Conservation (phyloP, 139 green algal species). For the Dunaliella sp. region DNA sequence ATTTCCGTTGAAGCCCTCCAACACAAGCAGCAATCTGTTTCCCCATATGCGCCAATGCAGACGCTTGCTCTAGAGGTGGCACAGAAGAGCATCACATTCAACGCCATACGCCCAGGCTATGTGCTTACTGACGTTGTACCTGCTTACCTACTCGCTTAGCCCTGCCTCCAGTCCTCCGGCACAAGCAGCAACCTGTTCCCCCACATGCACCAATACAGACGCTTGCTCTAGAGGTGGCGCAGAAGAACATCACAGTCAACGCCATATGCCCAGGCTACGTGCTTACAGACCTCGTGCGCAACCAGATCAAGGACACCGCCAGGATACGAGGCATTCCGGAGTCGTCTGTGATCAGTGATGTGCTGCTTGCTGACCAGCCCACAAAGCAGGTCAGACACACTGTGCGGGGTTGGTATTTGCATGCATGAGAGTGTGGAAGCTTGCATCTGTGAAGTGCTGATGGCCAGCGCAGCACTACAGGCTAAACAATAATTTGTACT, state of each 20-base stretch:
- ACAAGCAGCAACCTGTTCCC: too few relatives aligned
- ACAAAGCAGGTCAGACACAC: slow-evolving; percentile 53
- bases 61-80: slow-evolving; percentile 75
- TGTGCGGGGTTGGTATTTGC: too few relatives aligned
- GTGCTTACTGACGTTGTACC: slow-evolving; percentile 64
- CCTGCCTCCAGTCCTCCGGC: too few relatives aligned
- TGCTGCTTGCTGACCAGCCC: slow-evolving; percentile 86
- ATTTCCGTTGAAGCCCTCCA: too few relatives aligned
- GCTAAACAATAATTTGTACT: neutral
- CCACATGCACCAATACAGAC: too few relatives aligned
- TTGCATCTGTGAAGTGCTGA: too few relatives aligned
- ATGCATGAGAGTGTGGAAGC: too few relatives aligned
- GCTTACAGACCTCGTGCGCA: slow-evolving; percentile 64
- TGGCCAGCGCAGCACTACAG: neutral
- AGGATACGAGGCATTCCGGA: slow-evolving; percentile 66
- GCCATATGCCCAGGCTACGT: slow-evolving; percentile 73
- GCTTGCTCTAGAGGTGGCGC: slow-evolving; percentile 70
- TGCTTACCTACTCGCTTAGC: too few relatives aligned
- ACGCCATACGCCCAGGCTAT: slow-evolving; percentile 71
- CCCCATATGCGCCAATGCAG: slow-evolving; percentile 3
- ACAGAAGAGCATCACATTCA: slow-evolving; percentile 64
- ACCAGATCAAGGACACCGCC: slow-evolving; percentile 72
- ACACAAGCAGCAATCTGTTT: too few relatives aligned
- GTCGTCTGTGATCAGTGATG: slow-evolving; percentile 69
- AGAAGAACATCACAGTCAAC: slow-evolving; percentile 71